Evolutionary conservation across 2,329 filamentous ascomycete species (phyloP).

Genomic region (Alternaria novae-zelandiae): DNA sequence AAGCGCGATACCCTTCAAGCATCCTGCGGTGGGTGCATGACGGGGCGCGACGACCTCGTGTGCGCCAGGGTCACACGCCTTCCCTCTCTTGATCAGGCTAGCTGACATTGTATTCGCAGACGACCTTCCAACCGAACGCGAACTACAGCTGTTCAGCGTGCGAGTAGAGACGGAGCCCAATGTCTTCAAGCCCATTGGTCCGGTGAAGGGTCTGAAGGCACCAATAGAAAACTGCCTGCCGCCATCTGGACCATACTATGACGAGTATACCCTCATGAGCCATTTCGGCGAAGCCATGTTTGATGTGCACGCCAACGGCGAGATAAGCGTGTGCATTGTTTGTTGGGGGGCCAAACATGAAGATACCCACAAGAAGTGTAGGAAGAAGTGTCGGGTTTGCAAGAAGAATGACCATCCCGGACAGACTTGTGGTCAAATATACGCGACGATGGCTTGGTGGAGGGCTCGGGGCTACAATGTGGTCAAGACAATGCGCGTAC

Average conservation of each 20-base stretch:
- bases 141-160: neutral
- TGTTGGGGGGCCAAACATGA: neutral
- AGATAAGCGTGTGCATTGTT: neutral
- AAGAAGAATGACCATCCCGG: neutral
- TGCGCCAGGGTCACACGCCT: neutral
- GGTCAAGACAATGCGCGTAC: neutral
- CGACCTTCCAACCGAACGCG: neutral
- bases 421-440: neutral
- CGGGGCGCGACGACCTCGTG: neutral
- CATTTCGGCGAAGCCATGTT: neutral
- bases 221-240: neutral
- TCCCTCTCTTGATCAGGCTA: neutral
- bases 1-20: neutral
- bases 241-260: neutral
- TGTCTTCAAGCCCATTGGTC: neutral
- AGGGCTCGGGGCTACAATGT: neutral
- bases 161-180: neutral
- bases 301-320: neutral
- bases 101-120: neutral
- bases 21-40: neutral
- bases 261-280: neutral
- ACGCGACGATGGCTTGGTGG: neutral
- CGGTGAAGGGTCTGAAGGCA: neutral
- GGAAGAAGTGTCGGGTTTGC: neutral
- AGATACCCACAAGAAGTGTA: neutral